Percentiles rank a stretch among this genome's conserved stretches.
These are phyloP conservation scores for Cinchona pubescens DNA, from an alignment of 257 asterid genomes.

Conservation along the genomic window DNA sequence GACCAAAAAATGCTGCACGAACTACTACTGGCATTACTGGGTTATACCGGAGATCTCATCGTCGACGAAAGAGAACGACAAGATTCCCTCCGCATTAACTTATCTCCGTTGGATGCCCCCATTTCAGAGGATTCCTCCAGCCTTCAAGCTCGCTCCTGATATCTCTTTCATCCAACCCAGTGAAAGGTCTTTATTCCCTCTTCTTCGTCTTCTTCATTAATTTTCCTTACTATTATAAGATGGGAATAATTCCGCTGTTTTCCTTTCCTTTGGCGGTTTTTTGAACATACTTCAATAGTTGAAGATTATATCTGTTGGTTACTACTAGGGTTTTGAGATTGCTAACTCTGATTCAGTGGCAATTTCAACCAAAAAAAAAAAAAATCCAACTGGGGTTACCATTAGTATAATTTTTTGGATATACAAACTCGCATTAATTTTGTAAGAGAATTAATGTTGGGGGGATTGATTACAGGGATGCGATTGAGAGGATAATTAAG, in stretches of 20 bases:
- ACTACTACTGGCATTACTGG: slow-evolving; percentile 71
- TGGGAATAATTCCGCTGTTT: background rate
- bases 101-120: slow-evolving; percentile 66
- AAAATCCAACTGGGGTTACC: background rate
- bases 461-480: slow-evolving; percentile 63
- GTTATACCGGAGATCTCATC: slow-evolving; percentile 96
- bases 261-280: too few relatives aligned
- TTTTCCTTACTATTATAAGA: background rate
- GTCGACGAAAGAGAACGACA: slow-evolving; percentile 70
- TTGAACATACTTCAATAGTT: background rate
- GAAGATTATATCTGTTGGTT: background rate
- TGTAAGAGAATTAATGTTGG: background rate
- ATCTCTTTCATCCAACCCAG: slow-evolving; percentile 77
- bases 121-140: slow-evolving; percentile 51
- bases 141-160: slow-evolving; percentile 90
- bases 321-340: background rate
- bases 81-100: slow-evolving; percentile 35
- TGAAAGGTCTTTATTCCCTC: slow-evolving; percentile 51
- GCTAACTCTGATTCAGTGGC: background rate
- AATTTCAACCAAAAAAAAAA: too few relatives aligned
- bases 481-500: slow-evolving; percentile 71
- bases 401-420: background rate
- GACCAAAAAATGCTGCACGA: slow-evolving; percentile 69
- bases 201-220: background rate
- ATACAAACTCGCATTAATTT: background rate